Percentiles rank a stretch among this genome's conserved stretches.
Conservation (phyloP, 495 filamentous ascomycete genomes). For the Elasticomyces elasticus region DNA sequence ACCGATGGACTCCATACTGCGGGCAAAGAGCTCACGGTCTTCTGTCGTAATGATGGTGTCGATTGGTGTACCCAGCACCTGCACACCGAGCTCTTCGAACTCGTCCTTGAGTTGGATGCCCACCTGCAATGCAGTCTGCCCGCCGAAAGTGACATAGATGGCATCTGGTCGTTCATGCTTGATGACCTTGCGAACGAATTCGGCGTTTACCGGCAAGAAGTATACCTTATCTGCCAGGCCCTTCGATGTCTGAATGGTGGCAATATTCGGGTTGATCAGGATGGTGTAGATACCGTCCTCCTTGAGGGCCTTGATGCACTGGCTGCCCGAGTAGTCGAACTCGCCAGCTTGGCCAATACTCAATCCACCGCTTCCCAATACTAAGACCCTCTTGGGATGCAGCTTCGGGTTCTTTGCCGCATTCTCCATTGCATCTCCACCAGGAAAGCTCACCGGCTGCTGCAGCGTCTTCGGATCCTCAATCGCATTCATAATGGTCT, state of each 20-base stretch:
- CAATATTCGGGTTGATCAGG: conserved; percentile 97
- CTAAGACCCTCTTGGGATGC: conserved; percentile 86
- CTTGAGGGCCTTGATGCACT: conserved; percentile 69
- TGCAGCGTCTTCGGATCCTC: conserved; percentile 51
- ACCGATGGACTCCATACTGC: conserved; percentile 83
- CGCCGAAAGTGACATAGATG: conserved; percentile 93
- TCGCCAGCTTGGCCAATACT: conserved; percentile 98
- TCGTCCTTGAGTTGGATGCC: conserved; percentile 95
- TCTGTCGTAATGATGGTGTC: conserved; percentile 90
- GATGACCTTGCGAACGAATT: conserved; percentile 96
- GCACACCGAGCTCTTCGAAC: conserved; percentile 90
- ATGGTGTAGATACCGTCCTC: conserved; percentile 91
- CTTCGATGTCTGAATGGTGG: conserved; percentile 96
- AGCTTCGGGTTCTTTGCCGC: conserved; percentile 63
- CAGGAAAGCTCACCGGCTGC: conserved; percentile 72
- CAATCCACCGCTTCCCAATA: conserved; percentile 89
- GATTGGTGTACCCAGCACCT: conserved; percentile 87
- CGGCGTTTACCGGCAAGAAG: conserved; percentile 91
- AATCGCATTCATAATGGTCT: conserved; percentile 60
- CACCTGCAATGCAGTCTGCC: conserved; percentile 90
- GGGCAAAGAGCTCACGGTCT: conserved; percentile 89
- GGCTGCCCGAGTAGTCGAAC: conserved; percentile 97
- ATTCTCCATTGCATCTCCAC: conserved; percentile 69
- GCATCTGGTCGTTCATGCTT: conserved; percentile 84
- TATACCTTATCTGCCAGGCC: conserved; percentile 96